These are phyloP conservation scores for Phytophthora sojae DNA, from an alignment of 352 stramenopile species.

Conservation along the genomic window DNA sequence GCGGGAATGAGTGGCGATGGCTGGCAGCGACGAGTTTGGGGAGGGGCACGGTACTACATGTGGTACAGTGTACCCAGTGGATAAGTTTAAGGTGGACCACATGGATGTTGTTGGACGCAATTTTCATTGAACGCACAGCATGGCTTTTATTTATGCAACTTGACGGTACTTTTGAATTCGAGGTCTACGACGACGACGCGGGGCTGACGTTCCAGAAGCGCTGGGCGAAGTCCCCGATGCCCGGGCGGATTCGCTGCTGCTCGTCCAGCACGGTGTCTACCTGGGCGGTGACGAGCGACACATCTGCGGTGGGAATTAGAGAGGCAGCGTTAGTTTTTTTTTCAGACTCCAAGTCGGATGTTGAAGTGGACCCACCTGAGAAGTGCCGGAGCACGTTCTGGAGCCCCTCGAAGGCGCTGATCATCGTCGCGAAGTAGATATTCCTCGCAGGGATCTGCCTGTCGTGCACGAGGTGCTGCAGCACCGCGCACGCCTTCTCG, in stretches of 20 bases:
- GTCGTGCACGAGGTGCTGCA: constrained; percentile 44
- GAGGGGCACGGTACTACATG: background rate
- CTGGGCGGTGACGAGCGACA: constrained; percentile 51
- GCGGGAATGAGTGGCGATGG: constrained; percentile 53
- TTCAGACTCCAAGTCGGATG: background rate
- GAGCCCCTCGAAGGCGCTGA: constrained; percentile 46
- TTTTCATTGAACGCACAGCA: background rate
- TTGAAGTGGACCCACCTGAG: constrained; percentile 37
- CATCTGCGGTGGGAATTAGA: constrained; percentile 16
- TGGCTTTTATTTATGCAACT: background rate
- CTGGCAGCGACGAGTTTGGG: background rate
- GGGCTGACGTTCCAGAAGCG: constrained; percentile 44
- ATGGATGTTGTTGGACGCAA: background rate
- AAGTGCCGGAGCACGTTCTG: constrained; percentile 49
- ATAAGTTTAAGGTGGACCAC: background rate
- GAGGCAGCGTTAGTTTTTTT: background rate
- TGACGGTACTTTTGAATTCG: constrained; percentile 16
- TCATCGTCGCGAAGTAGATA: constrained; percentile 64
- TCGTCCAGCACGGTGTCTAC: constrained; percentile 56
- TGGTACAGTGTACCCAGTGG: background rate
- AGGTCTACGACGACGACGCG: background rate
- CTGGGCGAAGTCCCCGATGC: constrained; percentile 49
- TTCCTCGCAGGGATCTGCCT: constrained; percentile 24
- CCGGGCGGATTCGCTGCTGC: constrained; percentile 42
- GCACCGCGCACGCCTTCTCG: constrained; percentile 34